A percentile compares a stretch with the other conserved stretches of the same genome.
Evolutionary conservation across 2,329 filamentous ascomycete genomes (phyloP).

Genomic region (Fusarium secorum): DNA sequence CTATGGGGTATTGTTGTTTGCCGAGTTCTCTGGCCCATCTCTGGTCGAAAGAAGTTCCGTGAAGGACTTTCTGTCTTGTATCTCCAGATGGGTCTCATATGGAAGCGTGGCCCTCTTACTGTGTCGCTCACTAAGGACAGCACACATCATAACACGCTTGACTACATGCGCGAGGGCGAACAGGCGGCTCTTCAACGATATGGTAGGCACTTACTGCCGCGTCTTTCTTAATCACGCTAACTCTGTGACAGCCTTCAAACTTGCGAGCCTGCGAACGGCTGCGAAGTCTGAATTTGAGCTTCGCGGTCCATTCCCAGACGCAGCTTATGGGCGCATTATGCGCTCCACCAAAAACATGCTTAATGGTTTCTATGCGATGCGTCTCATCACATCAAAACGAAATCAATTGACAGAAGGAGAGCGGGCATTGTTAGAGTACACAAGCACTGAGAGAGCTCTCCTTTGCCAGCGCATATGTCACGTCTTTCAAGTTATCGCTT

Average conservation of each 20-base stretch:
- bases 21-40: slow-evolving; percentile 91
- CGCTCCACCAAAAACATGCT: slow-evolving; percentile 83
- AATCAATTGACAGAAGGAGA: slow-evolving; percentile 80
- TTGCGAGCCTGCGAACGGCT: slow-evolving; percentile 76
- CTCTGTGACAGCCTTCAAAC: slow-evolving; percentile 61
- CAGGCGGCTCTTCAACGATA: slow-evolving; percentile 88
- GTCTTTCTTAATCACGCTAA: background rate
- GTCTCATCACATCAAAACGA: slow-evolving; percentile 86
- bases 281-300: slow-evolving; percentile 90
- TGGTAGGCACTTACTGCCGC: slow-evolving; percentile 42
- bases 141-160: slow-evolving; percentile 59
- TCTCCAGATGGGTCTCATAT: slow-evolving; percentile 93
- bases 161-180: slow-evolving; percentile 88
- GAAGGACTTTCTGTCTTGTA: slow-evolving; percentile 90
- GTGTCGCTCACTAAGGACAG: slow-evolving; percentile 69
- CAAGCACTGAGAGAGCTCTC: slow-evolving; percentile 77
- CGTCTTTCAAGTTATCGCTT: slow-evolving; percentile 84
- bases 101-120: slow-evolving; percentile 90
- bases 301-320: slow-evolving; percentile 82
- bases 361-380: slow-evolving; percentile 96
- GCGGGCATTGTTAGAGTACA: slow-evolving; percentile 80
- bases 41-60: slow-evolving; percentile 85
- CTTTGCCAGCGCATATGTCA: slow-evolving; percentile 92
- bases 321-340: slow-evolving; percentile 76
- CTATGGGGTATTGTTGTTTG: slow-evolving; percentile 93